phyloP scores from a whole-genome alignment of 139 green algal genomes.

The Chlamydomonas incerta region DNA sequence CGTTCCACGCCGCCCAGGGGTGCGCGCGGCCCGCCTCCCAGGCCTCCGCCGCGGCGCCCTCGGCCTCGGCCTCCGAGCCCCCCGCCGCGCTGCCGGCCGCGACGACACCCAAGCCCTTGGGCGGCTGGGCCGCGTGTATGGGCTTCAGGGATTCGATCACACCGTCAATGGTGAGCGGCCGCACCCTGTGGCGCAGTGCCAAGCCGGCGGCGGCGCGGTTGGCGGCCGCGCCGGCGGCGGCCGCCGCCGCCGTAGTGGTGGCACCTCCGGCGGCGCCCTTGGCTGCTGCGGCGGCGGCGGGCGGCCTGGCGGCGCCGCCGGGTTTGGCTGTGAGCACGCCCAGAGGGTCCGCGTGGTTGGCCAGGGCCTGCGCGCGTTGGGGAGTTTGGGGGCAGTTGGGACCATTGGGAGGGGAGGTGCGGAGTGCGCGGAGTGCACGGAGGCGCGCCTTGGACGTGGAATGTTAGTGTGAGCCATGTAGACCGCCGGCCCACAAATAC shows the following conservation, averaged over 20 bases:
- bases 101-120: not conserved
- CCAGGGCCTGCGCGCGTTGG: conserved; percentile 1
- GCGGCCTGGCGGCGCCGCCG: no score
- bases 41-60: not conserved
- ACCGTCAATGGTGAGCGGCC: conserved; percentile 19
- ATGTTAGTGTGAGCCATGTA: no score
- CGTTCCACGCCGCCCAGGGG: not conserved
- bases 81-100: not conserved
- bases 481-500: no score
- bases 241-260: not conserved
- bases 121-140: not conserved
- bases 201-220: conserved; percentile 13
- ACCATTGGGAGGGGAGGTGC: no score
- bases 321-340: not conserved
- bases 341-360: conserved; percentile 10
- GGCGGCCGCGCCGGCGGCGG: not conserved
- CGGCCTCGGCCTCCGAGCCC: not conserved
- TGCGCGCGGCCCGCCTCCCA: not conserved
- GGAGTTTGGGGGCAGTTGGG: no score
- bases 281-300: not conserved
- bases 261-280: not conserved
- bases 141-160: not conserved
- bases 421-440: no score
- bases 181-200: not conserved
- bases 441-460: no score